Percentiles rank a stretch among this genome's conserved stretches.
Evolutionary conservation across 805 yeast species (phyloP).

Genomic region (Ogataea populi-albae): DNA sequence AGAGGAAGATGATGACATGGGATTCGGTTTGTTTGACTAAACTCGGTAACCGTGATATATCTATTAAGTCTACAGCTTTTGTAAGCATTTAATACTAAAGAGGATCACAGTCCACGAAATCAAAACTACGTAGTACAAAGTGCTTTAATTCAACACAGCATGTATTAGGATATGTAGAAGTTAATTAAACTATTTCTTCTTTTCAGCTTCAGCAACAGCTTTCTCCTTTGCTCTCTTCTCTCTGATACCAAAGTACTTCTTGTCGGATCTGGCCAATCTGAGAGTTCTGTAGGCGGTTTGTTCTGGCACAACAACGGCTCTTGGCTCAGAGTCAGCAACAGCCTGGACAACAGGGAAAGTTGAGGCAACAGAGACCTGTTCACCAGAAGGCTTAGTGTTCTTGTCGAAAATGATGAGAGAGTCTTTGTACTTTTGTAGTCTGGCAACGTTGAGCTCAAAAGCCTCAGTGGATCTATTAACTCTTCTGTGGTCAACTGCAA

Average conservation of each 20-base stretch:
- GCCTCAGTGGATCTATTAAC: conserved; percentile 96
- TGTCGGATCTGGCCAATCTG: conserved; percentile 91
- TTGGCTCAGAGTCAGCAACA: conserved; percentile 68
- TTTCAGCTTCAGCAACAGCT: conserved; percentile 99
- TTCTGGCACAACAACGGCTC: conserved; percentile 79
- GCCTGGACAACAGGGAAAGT: conserved; percentile 91
- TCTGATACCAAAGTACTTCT: conserved; percentile 92
- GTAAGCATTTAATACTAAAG: too few species aligned
- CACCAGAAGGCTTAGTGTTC: conserved; percentile 72
- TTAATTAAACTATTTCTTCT: conserved; percentile 75
- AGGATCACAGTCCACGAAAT: too few species aligned
- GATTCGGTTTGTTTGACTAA: conserved; percentile 89
- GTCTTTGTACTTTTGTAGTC: conserved; percentile 94
- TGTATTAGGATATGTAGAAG: conserved; percentile 3
- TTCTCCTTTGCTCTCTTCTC: conserved; percentile 95
- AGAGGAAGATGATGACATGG: conserved; percentile 83
- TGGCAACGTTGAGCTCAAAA: conserved; percentile 89
- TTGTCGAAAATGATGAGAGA: conserved; percentile 96
- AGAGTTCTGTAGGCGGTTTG: conserved; percentile 87
- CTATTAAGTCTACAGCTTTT: neutral
- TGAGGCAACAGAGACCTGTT: conserved; percentile 73
- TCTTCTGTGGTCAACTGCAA: conserved; percentile 99
- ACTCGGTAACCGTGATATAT: too few species aligned
- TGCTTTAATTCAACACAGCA: neutral
- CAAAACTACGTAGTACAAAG: too few species aligned